Base-by-base conservation (phyloP, 1,284 basidiomycete genomes). In the Exsudoporus floridanus region DNA sequence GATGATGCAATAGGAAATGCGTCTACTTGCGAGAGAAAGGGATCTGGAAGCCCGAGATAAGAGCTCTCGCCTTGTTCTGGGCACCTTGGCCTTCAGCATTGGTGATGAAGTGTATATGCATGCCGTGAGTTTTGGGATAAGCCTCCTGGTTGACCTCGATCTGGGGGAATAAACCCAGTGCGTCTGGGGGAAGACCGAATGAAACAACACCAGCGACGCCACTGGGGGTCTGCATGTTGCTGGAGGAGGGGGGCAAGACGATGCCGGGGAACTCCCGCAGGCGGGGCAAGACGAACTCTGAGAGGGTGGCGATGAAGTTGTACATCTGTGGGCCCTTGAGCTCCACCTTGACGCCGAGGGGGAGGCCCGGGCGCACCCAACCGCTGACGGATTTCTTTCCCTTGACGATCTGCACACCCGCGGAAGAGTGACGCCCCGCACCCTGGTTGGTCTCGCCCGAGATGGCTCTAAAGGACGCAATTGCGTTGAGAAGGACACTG, bases 201-300 rank as follows among this genome's bases (percentile, higher is more conserved):
- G 86, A 84, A 43, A 98, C 92, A 27, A 95, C 92, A 43, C 96
- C 95, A 0, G 86, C 82, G 6, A 91, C 86, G 1, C 88, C 86
- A 40, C 84, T 86, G 0, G 93, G 86, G 5, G 84, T 88, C 57
- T 82, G 79, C 33, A 81, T 73, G 55, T 78, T 78, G 46, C 80
- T 71, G n/a, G 80, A 78, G 31, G 82, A 71, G 37, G 90, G 78
- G 52, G 90, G 85, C 53, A 94, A 75, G 4, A 80, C 69, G 55
- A 99, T 72, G 23, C 96, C 97, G 7, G 80, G 78, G 75, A 94
- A 99, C 62, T 97, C 94, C 63, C 95, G 83, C 58, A 98, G 72
- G 21, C 96, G 84, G 3, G 96, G 97, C 21, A 98, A 77, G 47
- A 99, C 96, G 69, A 98, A 98, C 63, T 98, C 94, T 62, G 87